Evolutionary conservation across 768 basidiomycete genomes (phyloP), one percentile per base, ranked within the genome.

Genomic region (Russula sp.): DNA sequence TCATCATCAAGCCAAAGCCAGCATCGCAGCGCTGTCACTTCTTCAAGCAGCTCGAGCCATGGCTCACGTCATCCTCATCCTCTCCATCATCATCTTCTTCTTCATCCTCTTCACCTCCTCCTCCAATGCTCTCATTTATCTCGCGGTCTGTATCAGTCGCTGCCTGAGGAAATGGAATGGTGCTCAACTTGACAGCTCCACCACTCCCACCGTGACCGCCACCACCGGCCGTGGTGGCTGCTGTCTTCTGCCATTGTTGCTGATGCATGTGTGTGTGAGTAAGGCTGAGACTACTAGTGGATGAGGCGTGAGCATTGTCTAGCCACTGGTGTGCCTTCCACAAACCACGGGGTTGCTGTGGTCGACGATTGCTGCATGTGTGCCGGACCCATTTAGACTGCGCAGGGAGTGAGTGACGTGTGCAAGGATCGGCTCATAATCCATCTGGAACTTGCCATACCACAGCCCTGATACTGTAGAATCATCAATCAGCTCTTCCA

Each of bases 401-500:
- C 36, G 49, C 4, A 35, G 72, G 73, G 83, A 75, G 60, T 92
- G 77, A 54, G 77, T 76, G 78, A 96, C 85, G 34, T 91, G 80
- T 71, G 94, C 93, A 68, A 97, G 93, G 38, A 98, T 88, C 5
- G 86, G 84, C 75, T 98, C 94, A 62, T 80, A 81, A 69, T 95
- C 93, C 1, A 82, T 82, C 71, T 84, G 87, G 71, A 89, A 93
- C 72, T 93, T 88, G 5, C 95, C 96, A 70, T 88, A 98, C 1
- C 86, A 87, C 0, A 80, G 79, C 0, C 86, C 82, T 83, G n/a
- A 48, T 3, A 16, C 11, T n/a, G 35, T 2, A 41, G 9, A 16
- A 46, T n/a, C 32, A 35, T 60, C 41, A 65, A 48, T 20, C 29
- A 22, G 11, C 1, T 0, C 10, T 1, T 51, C 22, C 42, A 29